Percentiles rank a stretch among this genome's conserved stretches.
Evolutionary conservation across 805 yeast species (phyloP).

Genomic region (Myxozyma monticola): DNA sequence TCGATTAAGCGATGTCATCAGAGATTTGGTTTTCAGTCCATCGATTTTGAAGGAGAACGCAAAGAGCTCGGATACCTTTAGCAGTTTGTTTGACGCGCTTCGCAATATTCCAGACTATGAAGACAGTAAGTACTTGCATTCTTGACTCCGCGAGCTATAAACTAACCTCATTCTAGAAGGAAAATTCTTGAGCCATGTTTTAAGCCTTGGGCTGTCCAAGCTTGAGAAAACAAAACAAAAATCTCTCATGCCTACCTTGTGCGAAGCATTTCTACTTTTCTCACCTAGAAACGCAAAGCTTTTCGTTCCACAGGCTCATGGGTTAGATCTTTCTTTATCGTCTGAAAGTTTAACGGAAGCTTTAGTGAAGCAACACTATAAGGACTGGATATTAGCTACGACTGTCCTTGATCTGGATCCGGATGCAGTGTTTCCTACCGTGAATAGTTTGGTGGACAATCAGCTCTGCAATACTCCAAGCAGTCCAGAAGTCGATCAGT

Average conservation of each 20-base stretch:
- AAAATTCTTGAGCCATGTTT: conserved; percentile 10
- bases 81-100: conserved; percentile 11
- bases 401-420: conserved; percentile 16
- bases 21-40: conserved; percentile 30
- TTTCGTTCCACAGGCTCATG: conserved; percentile 5
- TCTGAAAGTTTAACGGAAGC: conserved; percentile 11
- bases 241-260: conserved; percentile 13
- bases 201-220: conserved; percentile 20
- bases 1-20: conserved; percentile 38
- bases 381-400: conserved; percentile 20
- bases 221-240: conserved; percentile 20
- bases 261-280: conserved; percentile 9
- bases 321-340: conserved; percentile 7
- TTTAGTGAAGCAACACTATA: not conserved
- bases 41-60: conserved; percentile 19
- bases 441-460: conserved; percentile 3
- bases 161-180: conserved; percentile 2
- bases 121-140: not conserved
- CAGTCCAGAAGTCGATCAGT: not conserved
- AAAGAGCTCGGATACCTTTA: conserved; percentile 1
- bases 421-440: conserved; percentile 18
- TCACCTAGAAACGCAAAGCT: conserved; percentile 7
- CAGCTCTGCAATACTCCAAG: not conserved
- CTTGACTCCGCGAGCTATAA: not conserved
- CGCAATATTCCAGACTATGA: conserved; percentile 6